Evolutionary conservation across 2,329 filamentous ascomycete genomes (phyloP).

Genomic region (Cladosporium sp.): DNA sequence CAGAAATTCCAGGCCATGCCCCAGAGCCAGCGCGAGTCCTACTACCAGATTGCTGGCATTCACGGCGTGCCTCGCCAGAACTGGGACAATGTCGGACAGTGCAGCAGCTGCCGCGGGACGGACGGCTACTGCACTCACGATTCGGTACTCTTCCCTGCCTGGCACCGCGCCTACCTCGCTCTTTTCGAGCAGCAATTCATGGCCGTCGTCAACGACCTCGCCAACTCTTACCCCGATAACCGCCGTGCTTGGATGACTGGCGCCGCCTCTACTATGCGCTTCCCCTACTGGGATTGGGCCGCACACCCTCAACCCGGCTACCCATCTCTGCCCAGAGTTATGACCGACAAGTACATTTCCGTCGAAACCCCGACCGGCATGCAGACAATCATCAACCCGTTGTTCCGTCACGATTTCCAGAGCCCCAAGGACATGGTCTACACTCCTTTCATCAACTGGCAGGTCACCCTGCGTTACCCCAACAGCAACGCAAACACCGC

Average conservation of each 20-base stretch:
- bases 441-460: constrained; percentile 27
- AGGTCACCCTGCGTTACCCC: constrained; percentile 28
- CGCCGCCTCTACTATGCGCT: constrained; percentile 25
- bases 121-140: constrained; percentile 35
- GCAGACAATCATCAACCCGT: constrained; percentile 16
- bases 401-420: constrained; percentile 18
- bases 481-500: constrained; percentile 21
- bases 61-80: constrained; percentile 30
- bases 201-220: constrained; percentile 24
- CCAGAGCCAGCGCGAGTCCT: constrained; percentile 19
- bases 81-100: constrained; percentile 28
- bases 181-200: constrained; percentile 33
- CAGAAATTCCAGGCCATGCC: constrained; percentile 19
- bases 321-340: constrained; percentile 21
- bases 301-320: constrained; percentile 18
- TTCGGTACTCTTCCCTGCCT: constrained; percentile 31
- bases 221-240: constrained; percentile 21
- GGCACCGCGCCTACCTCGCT: constrained; percentile 32
- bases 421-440: constrained; percentile 24
- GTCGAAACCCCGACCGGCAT: constrained; percentile 18
- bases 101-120: constrained; percentile 23
- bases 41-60: constrained; percentile 27
- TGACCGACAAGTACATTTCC: constrained; percentile 22
- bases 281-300: constrained; percentile 29
- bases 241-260: constrained; percentile 19